phyloP scores from a whole-genome alignment of 352 stramenopile species.

The Plasmopara halstedii region DNA sequence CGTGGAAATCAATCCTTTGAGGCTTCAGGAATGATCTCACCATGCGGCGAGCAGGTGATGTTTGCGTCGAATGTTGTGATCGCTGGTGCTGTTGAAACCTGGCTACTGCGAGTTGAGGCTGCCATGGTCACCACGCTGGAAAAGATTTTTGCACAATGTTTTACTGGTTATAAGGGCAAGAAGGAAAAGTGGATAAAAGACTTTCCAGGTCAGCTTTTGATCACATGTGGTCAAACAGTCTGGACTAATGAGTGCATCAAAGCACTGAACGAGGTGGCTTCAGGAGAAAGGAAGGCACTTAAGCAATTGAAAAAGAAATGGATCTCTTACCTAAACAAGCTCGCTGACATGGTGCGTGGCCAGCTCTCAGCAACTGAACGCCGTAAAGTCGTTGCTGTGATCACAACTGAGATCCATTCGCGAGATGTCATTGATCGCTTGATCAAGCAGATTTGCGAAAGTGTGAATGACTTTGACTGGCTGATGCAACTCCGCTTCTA shows the following conservation, averaged over 20 bases:
- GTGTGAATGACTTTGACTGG: constrained; percentile 89
- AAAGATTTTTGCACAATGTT: constrained; percentile 78
- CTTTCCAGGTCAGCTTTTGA: constrained; percentile 88
- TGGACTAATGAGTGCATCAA: constrained; percentile 94
- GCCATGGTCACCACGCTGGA: constrained; percentile 82
- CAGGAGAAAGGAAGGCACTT: constrained; percentile 88
- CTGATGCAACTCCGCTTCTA: constrained; percentile 86
- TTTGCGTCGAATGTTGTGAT: constrained; percentile 85
- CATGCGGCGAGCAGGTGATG: constrained; percentile 79
- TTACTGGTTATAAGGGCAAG: constrained; percentile 86
- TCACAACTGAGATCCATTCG: constrained; percentile 96
- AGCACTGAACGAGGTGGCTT: constrained; percentile 84
- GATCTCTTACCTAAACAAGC: constrained; percentile 90
- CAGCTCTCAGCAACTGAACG: constrained; percentile 85
- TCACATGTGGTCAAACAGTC: constrained; percentile 88
- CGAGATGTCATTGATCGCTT: constrained; percentile 93
- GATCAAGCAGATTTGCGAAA: constrained; percentile 91
- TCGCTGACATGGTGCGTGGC: constrained; percentile 90
- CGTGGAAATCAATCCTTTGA: constrained; percentile 83
- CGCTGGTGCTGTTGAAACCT: constrained; percentile 87
- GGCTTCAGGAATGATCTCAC: constrained; percentile 84
- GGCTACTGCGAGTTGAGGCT: constrained; percentile 77
- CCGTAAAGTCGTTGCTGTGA: constrained; percentile 95
- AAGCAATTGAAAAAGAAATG: constrained; percentile 92
- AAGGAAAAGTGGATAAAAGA: constrained; percentile 96